Evolutionary conservation across 2,329 filamentous ascomycete species (phyloP), one percentile per base, ranked within the genome.

Genomic region (Teratosphaeria epicoccoides): DNA sequence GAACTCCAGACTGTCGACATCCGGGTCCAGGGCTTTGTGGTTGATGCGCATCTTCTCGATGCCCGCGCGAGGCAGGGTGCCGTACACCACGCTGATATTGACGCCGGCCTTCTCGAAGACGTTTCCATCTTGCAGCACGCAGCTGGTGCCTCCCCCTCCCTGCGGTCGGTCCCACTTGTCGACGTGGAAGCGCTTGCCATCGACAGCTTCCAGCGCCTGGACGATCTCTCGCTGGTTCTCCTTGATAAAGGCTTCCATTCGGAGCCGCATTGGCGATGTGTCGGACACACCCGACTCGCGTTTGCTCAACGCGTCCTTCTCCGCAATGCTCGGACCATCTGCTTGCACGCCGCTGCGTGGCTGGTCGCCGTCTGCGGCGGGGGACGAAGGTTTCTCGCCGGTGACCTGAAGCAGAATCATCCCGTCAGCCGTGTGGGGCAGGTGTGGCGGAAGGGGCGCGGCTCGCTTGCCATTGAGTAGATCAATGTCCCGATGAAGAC

Each of bases 51-150:
- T 97, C 72, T 89, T 89, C 63, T 84, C 79, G 59, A 98, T 95
- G 25, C 88, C 93, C 0, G 87, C 78, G 63, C 87, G 85, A 28
- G 90, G 90, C 2, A 98, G 78, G 46, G 84, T 86, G 55, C 93
- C 93, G 67, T 98, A 97, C 47, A 98, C 93, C 55, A 97, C 83
- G 52, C 87, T 94, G 64, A 91, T 90, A 65, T 95, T 95, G 54
- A 97, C 89, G 25, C 93, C 93, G 44, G 87, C 93, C 73, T 98
- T 98, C 70, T 98, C 93, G 64, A 98, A 98, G 48, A 96, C 88
- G 56, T 94, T 91, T 60, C 93, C 90, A 59, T 96, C 89, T 70
- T 98, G 93, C 17, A 98, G 76, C 37, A 98, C 90, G 70, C 90
- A 95, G 14, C 88, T 94, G 61, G 91, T 90, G 58, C 93, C 93